Evolutionary conservation across 768 basidiomycete genomes (phyloP).

Genomic region (Lentinus tigrinus): DNA sequence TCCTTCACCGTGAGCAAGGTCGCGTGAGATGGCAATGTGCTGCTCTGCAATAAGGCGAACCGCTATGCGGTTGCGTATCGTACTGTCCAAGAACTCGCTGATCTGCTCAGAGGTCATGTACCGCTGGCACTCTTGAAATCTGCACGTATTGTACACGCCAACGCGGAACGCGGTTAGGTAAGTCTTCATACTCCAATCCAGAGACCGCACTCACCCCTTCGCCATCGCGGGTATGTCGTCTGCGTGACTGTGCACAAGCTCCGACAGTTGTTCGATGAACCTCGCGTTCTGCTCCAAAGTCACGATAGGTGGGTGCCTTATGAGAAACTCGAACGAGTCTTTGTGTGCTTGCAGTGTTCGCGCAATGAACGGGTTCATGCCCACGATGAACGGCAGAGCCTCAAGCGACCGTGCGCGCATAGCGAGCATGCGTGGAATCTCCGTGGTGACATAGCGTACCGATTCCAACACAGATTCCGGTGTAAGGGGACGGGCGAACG

Average conservation of each 20-base stretch:
- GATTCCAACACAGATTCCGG: constrained; percentile 70
- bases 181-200: background rate
- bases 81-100: constrained; percentile 75
- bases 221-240: constrained; percentile 92
- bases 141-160: constrained; percentile 24
- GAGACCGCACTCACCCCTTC: constrained; percentile 61
- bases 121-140: constrained; percentile 82
- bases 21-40: constrained; percentile 80
- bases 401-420: constrained; percentile 74
- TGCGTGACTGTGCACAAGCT: constrained; percentile 72
- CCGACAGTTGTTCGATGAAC: constrained; percentile 68
- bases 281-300: constrained; percentile 66
- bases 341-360: constrained; percentile 66
- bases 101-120: constrained; percentile 85
- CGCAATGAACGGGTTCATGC: constrained; percentile 84
- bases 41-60: constrained; percentile 89
- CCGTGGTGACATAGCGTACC: constrained; percentile 69
- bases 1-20: constrained; percentile 44
- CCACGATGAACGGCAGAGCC: constrained; percentile 81
- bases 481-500: constrained; percentile 73
- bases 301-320: constrained; percentile 62
- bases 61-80: constrained; percentile 84
- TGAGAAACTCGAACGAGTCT: constrained; percentile 67
- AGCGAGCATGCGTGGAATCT: constrained; percentile 76
- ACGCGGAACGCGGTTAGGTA: background rate